Percentiles rank a stretch among this genome's conserved stretches.
Conservation (phyloP, 164 flowering plant species). For the Macadamia integrifolia region DNA sequence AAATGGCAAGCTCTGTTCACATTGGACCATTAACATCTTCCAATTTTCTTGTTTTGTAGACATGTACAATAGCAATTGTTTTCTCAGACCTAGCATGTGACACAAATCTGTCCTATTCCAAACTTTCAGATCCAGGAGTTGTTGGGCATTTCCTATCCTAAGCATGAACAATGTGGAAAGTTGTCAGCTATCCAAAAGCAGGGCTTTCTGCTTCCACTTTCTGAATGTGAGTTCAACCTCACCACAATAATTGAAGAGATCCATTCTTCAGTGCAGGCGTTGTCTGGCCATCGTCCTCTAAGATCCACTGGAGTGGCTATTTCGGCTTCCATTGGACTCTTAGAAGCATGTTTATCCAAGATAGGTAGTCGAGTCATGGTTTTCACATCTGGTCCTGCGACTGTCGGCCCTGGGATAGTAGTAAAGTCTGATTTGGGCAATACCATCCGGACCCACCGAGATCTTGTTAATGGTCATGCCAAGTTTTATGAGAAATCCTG, state of each 20-base stretch:
- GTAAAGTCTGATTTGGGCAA: constrained; percentile 56
- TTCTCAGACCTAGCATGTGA: background rate
- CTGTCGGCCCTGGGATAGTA: constrained; percentile 77
- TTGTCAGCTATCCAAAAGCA: constrained; percentile 38
- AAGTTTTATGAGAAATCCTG: constrained; percentile 46
- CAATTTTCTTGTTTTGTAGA: background rate
- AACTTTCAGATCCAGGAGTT: constrained; percentile 48
- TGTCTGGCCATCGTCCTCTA: constrained; percentile 60
- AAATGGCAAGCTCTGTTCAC: too few species aligned
- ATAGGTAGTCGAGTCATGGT: constrained; percentile 78
- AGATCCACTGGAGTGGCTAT: constrained; percentile 85
- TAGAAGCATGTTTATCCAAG: constrained; percentile 61
- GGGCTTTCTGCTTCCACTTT: constrained; percentile 63
- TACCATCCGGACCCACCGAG: constrained; percentile 71
- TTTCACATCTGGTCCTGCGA: constrained; percentile 93
- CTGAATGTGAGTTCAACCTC: constrained; percentile 77
- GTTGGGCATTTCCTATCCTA: constrained; percentile 41
- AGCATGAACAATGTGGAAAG: constrained; percentile 45
- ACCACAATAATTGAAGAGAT: constrained; percentile 80
- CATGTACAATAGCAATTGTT: background rate
- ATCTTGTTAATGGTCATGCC: constrained; percentile 54
- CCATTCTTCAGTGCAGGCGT: constrained; percentile 22
- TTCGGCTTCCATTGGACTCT: constrained; percentile 66
- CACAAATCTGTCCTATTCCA: background rate
- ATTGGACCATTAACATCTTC: background rate